Evolutionary conservation across 2,329 filamentous ascomycete species (phyloP), one percentile per base, ranked within the genome.

Genomic region (Phialophora macrospora): DNA sequence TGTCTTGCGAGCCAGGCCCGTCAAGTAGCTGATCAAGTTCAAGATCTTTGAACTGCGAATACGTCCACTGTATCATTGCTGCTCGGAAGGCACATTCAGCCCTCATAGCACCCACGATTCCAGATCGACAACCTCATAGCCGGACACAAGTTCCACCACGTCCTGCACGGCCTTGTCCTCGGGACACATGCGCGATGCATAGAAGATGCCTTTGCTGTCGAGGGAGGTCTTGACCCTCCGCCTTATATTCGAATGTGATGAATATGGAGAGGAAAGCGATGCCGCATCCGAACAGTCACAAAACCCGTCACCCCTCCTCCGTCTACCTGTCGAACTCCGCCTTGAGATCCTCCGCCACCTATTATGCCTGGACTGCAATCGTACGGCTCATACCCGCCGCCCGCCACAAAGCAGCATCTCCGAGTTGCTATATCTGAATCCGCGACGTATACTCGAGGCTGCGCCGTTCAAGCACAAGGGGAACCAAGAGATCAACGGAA

Each of bases 341-440:
- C 63, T 66, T 48, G 61, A 68, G 54, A 66, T 71, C 61, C 61
- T 69, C 24, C 69, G 69, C 34, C 64, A 68, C 49, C 65, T 69
- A 11, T 34, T 69, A 48, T 64, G 52, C 26, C 48, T 66, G 30
- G 67, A 69, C 49, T 54, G 59, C 48, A 68, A 68, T 48, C 66
- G 68, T 58, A 63, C 66, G 26, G 28, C 58, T 26, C 64, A 68
- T 41, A 68, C 66, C 44, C 66, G 66, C 17, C 64, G 62, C 14
- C 55, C 64, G n/a, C 60, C 64, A n/a, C 51, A 56, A 22, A 63
- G 54, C 32, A 65, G 34, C 48, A 64, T 63, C 28, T 48, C 58
- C 14, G 61, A 68, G 52, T 34, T 70, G 41, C 55, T 67, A 14
- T 60, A 49, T 41, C 11, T 65, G 49, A 55, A 65, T 32, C 63